Percentiles rank a stretch among this genome's conserved stretches.
These are phyloP conservation scores for Colletotrichum sp. DNA, from an alignment of 2,329 filamentous ascomycete genomes.

Conservation along the genomic window DNA sequence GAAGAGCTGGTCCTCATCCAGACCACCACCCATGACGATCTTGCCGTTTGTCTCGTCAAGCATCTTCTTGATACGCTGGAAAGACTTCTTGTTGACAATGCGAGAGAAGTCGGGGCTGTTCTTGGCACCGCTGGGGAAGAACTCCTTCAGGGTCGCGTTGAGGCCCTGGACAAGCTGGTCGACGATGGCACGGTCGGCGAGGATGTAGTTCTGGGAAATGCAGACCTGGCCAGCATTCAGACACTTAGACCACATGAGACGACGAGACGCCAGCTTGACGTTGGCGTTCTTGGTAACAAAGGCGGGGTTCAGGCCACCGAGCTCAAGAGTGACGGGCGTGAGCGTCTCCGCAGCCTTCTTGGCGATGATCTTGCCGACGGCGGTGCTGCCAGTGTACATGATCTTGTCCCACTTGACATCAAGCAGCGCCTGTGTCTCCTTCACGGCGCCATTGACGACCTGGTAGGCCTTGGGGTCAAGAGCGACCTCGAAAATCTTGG, in stretches of 20 bases:
- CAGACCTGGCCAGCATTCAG: slow-evolving; percentile 91
- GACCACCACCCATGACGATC: slow-evolving; percentile 84
- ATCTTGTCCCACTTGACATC: slow-evolving; percentile 97
- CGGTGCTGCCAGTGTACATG: slow-evolving; percentile 86
- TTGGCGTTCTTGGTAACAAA: slow-evolving; percentile 88
- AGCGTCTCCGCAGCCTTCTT: slow-evolving; percentile 89
- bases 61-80: slow-evolving; percentile 86
- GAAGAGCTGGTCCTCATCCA: slow-evolving; percentile 80
- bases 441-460: slow-evolving; percentile 80
- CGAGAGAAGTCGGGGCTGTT: slow-evolving; percentile 79
- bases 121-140: slow-evolving; percentile 84
- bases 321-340: slow-evolving; percentile 87
- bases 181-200: slow-evolving; percentile 79
- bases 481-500: slow-evolving; percentile 76
- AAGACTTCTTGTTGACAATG: slow-evolving; percentile 82
- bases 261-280: slow-evolving; percentile 78
- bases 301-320: slow-evolving; percentile 91
- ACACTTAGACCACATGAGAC: slow-evolving; percentile 88
- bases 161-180: slow-evolving; percentile 76
- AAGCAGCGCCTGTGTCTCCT: slow-evolving; percentile 82
- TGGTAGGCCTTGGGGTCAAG: slow-evolving; percentile 81
- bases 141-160: slow-evolving; percentile 72
- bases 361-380: slow-evolving; percentile 84
- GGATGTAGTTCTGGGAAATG: slow-evolving; percentile 89
- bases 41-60: slow-evolving; percentile 83